Evolutionary conservation across 2,329 filamentous ascomycete genomes (phyloP).

Genomic region (Alternaria burnsii): DNA sequence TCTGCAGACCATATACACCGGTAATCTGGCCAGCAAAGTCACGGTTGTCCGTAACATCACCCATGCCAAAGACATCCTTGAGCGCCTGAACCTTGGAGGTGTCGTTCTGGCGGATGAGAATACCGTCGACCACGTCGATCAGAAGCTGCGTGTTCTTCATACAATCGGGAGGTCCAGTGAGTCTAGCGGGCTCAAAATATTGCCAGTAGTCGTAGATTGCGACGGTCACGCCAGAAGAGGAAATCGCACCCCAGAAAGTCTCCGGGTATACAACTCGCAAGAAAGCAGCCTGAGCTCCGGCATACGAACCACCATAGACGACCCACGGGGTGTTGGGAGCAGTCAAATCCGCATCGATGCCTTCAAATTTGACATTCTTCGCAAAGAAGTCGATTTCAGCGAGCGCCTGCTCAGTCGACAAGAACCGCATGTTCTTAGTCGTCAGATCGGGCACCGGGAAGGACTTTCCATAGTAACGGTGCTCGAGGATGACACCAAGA

Average conservation of each 20-base stretch:
- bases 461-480: constrained; percentile 85
- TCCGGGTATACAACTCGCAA: constrained; percentile 79
- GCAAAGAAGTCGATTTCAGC: constrained; percentile 87
- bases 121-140: constrained; percentile 66
- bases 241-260: constrained; percentile 79
- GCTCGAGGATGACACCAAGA: constrained; percentile 82
- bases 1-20: constrained; percentile 63
- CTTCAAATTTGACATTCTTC: constrained; percentile 73
- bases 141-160: constrained; percentile 70
- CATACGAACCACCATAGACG: constrained; percentile 84
- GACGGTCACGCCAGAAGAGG: constrained; percentile 79
- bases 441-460: constrained; percentile 73
- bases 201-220: constrained; percentile 81
- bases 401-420: constrained; percentile 83
- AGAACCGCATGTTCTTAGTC: constrained; percentile 77
- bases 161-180: constrained; percentile 68
- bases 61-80: constrained; percentile 63
- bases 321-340: constrained; percentile 74
- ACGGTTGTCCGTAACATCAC: constrained; percentile 58
- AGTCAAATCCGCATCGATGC: constrained; percentile 71
- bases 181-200: constrained; percentile 67
- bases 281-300: constrained; percentile 80
- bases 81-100: constrained; percentile 54
- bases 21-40: constrained; percentile 63
- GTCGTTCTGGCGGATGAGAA: constrained; percentile 61